These are phyloP conservation scores for Bonnemaisonia californica DNA, from an alignment of 31 red algal species.

Conservation along the genomic window DNA sequence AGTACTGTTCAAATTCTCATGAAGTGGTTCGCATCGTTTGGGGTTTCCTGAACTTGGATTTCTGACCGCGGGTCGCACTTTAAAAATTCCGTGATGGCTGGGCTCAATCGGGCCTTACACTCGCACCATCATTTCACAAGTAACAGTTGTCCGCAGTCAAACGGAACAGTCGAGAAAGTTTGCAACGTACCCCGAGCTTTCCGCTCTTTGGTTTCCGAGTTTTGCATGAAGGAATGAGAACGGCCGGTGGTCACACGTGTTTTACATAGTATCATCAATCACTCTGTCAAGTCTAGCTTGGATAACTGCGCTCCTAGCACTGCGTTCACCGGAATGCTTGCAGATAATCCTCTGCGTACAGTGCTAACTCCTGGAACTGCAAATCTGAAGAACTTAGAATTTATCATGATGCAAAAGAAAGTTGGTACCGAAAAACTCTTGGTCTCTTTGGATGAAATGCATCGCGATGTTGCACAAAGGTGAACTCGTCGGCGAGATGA, in stretches of 20 bases:
- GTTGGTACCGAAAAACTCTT: not conserved
- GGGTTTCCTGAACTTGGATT: conserved; percentile 23
- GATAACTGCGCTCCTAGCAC: not conserved
- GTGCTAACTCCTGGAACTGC: not conserved
- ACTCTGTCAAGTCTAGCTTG: not conserved
- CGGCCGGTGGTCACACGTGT: conserved; percentile 20
- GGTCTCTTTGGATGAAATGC: conserved; percentile 18
- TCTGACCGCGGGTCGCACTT: conserved; percentile 48
- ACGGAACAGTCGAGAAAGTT: conserved; percentile 39
- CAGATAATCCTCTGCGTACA: conserved; percentile 12
- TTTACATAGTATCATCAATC: conserved; percentile 31
- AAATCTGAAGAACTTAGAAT: not conserved
- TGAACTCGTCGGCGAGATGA: not conserved
- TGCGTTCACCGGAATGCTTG: conserved; percentile 1
- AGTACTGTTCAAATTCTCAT: not conserved
- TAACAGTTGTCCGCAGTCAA: conserved; percentile 14
- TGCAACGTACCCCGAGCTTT: conserved; percentile 10
- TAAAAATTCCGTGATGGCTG: conserved; percentile 10
- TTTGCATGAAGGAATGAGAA: not conserved
- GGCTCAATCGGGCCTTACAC: not conserved
- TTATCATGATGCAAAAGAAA: not conserved
- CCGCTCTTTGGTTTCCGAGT: conserved; percentile 20
- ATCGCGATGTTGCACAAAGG: conserved; percentile 11
- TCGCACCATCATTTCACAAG: conserved; percentile 26
- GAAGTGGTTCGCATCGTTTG: conserved; percentile 26